Evolutionary conservation across 2,329 filamentous ascomycete genomes (phyloP).

Genomic region (Helotiales sp.): DNA sequence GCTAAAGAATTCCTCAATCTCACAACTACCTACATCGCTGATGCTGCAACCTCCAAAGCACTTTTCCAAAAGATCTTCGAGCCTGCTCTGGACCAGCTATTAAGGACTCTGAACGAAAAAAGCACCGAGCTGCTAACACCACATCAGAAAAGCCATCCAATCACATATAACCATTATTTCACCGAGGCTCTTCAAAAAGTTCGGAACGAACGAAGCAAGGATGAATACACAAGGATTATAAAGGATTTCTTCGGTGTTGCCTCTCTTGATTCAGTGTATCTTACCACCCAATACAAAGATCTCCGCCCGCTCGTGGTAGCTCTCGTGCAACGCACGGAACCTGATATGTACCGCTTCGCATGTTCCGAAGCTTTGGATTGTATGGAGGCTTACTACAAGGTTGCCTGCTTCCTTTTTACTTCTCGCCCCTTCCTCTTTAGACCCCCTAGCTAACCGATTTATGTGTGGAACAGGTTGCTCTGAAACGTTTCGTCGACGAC

Average conservation of each 20-base stretch:
- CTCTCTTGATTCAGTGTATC: slow-evolving; percentile 23
- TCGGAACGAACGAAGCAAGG: slow-evolving; percentile 14
- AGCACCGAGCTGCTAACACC: slow-evolving; percentile 45
- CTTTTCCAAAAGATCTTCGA: slow-evolving; percentile 41
- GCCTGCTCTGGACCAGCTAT: slow-evolving; percentile 40
- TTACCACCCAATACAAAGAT: slow-evolving; percentile 20
- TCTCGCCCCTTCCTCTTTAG: background rate
- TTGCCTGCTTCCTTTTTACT: slow-evolving; percentile 3
- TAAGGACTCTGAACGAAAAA: slow-evolving; percentile 41
- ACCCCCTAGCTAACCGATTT: background rate
- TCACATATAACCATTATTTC: slow-evolving; percentile 54
- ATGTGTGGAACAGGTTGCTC: slow-evolving; percentile 39
- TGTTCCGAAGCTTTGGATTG: slow-evolving; percentile 39
- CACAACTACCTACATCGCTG: slow-evolving; percentile 39
- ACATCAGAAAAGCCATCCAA: slow-evolving; percentile 47
- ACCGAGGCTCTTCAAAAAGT: slow-evolving; percentile 36
- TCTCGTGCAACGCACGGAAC: slow-evolving; percentile 25
- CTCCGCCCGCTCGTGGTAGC: slow-evolving; percentile 24
- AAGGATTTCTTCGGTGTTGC: slow-evolving; percentile 26
- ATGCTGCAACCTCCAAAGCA: slow-evolving; percentile 40
- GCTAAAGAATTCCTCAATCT: slow-evolving; percentile 38
- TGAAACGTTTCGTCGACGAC: slow-evolving; percentile 46
- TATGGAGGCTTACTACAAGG: slow-evolving; percentile 45
- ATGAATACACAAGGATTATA: slow-evolving; percentile 23
- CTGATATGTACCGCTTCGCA: slow-evolving; percentile 34